Percentiles rank a stretch among this genome's conserved stretches.
Evolutionary conservation across 2,329 filamentous ascomycete genomes (phyloP).

Genomic region (Huntiella decipiens): DNA sequence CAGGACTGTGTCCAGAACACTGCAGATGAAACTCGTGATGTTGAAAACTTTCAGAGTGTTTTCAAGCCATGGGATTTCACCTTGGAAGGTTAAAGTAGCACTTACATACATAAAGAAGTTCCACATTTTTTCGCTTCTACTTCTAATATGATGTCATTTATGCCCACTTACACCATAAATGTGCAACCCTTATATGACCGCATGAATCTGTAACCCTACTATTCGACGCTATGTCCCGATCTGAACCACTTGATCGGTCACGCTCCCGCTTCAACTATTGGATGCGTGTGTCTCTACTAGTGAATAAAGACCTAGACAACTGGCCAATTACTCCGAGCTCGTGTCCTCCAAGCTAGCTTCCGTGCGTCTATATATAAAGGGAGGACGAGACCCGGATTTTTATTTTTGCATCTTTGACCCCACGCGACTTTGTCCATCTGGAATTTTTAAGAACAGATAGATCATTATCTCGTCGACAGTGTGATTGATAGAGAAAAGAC

Average conservation of each 20-base stretch:
- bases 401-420: not conserved
- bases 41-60: constrained; percentile 56
- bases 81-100: constrained; percentile 12
- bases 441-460: too few species aligned
- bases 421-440: too few species aligned
- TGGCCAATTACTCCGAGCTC: too few species aligned
- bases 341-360: not conserved
- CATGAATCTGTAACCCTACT: not conserved
- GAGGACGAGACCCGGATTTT: not conserved
- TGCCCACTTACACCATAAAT: not conserved
- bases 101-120: not conserved
- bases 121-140: too few species aligned
- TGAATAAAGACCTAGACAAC: too few species aligned
- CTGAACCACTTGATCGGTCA: too few species aligned
- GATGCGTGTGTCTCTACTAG: too few species aligned
- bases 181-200: not conserved
- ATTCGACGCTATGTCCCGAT: not conserved
- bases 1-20: constrained; percentile 61
- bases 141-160: too few species aligned
- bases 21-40: constrained; percentile 63
- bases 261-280: too few species aligned
- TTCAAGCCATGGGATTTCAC: constrained; percentile 85
- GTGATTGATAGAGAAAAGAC: too few species aligned
- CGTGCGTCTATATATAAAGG: not conserved
- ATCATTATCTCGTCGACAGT: too few species aligned